Evolutionary conservation across 139 green algal species (phyloP), one percentile per base, ranked within the genome.

Genomic region (Micractinium conductrix): DNA sequence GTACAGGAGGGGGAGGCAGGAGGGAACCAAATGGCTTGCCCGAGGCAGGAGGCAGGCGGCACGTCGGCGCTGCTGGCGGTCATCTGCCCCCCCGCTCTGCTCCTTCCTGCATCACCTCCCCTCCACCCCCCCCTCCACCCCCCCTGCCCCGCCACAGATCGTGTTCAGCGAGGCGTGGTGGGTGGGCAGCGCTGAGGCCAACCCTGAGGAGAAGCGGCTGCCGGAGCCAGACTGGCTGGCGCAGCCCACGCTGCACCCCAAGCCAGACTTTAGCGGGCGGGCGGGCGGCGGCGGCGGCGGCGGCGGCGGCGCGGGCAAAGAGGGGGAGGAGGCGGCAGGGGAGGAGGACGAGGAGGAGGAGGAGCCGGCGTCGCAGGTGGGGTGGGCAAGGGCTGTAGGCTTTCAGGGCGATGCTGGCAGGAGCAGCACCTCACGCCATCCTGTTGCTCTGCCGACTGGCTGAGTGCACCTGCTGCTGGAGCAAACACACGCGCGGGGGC

Each of bases 151-250:
- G 4, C 42, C 38, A 38, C 89, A 96, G 93, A 87, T 98, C 35
- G 90, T 98, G 28, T 98, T 98, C 78, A 90, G 88, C 19, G 89
- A 96, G 80, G 88, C 83, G 30, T 89, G 71, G 80, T 98, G 95
- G 95, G 69, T 98, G 16, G 95, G 95, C 72, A 95, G 48, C 21
- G 71, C 84, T 12, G 92, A 94, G 80, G 92, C 94, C n/a, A 98
- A 98, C 81, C 95, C 95, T 9, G 84, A 93, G 53, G 95, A 98
- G 88, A n/a, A 71, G 48, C 63, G 67, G 43, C 87, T 98, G 85
- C 91, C 92, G n/a, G 86, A 97, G 90, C 95, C 95, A 0, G 10
- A 79, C 10, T 71, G 84, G 38, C 84, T 97, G 44, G 43, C 69
- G 26, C 67, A 48, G 37, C 69, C 68, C 17, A 10, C 26, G 80